Percentiles rank a stretch among this genome's conserved stretches.
Evolutionary conservation across 208 protist species (phyloP).

Genomic region (Crithidia mellificae): DNA sequence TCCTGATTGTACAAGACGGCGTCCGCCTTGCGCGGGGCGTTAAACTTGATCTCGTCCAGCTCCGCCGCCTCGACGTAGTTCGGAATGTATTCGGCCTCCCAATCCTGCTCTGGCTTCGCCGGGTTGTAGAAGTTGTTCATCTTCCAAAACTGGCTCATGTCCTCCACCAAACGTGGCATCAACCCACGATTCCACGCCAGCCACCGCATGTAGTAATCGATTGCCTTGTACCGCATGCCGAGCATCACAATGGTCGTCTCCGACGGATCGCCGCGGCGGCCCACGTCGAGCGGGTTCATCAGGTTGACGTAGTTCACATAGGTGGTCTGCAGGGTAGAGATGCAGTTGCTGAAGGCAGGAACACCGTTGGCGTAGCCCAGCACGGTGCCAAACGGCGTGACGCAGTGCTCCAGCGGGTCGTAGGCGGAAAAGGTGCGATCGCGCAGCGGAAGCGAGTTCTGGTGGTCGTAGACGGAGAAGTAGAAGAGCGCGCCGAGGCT

Average conservation of each 20-base stretch:
- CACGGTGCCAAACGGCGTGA: constrained; percentile 45
- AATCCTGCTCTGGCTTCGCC: constrained; percentile 26
- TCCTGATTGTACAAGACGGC: constrained; percentile 41
- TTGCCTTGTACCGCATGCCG: constrained; percentile 35
- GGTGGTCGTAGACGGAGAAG: constrained; percentile 22
- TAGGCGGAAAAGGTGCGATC: constrained; percentile 19
- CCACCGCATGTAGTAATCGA: constrained; percentile 61
- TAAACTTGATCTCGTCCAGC: constrained; percentile 46
- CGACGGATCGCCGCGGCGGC: constrained; percentile 36
- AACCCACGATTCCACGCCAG: constrained; percentile 46
- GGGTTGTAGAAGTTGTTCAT: constrained; percentile 53
- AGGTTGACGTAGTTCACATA: constrained; percentile 39
- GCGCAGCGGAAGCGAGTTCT: constrained; percentile 5
- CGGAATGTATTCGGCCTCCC: constrained; percentile 40
- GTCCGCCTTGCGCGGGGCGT: constrained; percentile 46
- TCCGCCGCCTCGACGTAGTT: constrained; percentile 43
- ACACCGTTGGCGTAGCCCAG: constrained; percentile 57
- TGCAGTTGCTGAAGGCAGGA: constrained; percentile 74
- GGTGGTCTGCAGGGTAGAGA: constrained; percentile 31
- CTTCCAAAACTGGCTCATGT: constrained; percentile 37
- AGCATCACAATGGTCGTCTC: constrained; percentile 41
- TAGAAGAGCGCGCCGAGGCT: constrained; percentile 24
- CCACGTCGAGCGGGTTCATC: constrained; percentile 44
- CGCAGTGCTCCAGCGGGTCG: constrained; percentile 46
- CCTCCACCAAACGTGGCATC: constrained; percentile 23